These are phyloP conservation scores for Phytophthora citricola DNA, from an alignment of 352 stramenopile species.

Conservation along the genomic window DNA sequence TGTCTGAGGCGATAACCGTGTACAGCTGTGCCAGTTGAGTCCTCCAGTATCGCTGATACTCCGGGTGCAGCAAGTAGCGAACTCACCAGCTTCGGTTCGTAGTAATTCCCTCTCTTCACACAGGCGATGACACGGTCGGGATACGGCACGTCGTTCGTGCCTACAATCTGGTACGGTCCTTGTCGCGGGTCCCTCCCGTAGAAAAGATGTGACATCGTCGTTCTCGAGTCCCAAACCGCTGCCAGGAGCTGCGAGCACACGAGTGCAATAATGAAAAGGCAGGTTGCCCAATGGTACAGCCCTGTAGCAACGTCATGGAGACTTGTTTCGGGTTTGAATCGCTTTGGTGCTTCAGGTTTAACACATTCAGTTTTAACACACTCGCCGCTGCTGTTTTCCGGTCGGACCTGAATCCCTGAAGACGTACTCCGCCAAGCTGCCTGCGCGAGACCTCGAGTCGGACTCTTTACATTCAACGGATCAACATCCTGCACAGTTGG, in stretches of 20 bases:
- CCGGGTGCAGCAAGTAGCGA: slow-evolving; percentile 27
- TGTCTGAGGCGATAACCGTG: slow-evolving; percentile 26
- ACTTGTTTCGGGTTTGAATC: neutral
- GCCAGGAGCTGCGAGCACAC: slow-evolving; percentile 46
- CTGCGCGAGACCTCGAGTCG: neutral
- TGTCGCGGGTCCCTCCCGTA: slow-evolving; percentile 20
- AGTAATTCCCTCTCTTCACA: slow-evolving; percentile 26
- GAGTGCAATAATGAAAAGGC: slow-evolving; percentile 38
- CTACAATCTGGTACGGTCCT: slow-evolving; percentile 32
- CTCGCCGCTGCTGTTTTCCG: neutral
- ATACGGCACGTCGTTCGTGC: slow-evolving; percentile 55
- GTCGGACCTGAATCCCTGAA: slow-evolving; percentile 3
- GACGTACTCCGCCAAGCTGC: neutral
- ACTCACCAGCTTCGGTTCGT: slow-evolving; percentile 43
- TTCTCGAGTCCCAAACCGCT: slow-evolving; percentile 34
- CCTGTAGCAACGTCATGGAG: slow-evolving; percentile 5
- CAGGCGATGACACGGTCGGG: slow-evolving; percentile 54
- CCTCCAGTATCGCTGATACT: slow-evolving; percentile 18
- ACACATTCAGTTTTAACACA: neutral
- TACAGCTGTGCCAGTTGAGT: slow-evolving; percentile 19
- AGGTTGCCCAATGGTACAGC: slow-evolving; percentile 32
- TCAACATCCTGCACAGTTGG: neutral
- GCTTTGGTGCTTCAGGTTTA: neutral
- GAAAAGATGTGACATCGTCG: neutral
- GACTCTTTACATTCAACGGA: neutral